phyloP scores from a whole-genome alignment of 805 yeast genomes.

The Candida methanosorbosa region DNA sequence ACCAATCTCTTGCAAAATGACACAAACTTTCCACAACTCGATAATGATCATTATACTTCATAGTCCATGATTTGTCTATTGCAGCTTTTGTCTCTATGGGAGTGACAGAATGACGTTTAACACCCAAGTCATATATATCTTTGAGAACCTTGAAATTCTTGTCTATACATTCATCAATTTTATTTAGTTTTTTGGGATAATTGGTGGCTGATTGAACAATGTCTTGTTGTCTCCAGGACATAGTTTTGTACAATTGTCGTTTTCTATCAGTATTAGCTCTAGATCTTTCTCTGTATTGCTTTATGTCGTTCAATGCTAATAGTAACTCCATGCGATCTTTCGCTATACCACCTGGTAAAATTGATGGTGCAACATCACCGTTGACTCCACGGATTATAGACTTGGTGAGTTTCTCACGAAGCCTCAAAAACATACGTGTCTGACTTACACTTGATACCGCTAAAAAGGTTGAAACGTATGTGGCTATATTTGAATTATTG shows the following conservation, averaged over 20 bases:
- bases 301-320: slow-evolving; percentile 37
- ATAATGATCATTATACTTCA: slow-evolving; percentile 20
- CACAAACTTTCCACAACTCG: slow-evolving; percentile 62
- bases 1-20: slow-evolving; percentile 79
- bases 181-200: slow-evolving; percentile 42
- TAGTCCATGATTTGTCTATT: slow-evolving; percentile 7
- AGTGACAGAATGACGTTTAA: slow-evolving; percentile 27
- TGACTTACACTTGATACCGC: slow-evolving; percentile 6
- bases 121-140: slow-evolving; percentile 32
- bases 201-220: slow-evolving; percentile 39
- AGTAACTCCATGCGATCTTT: slow-evolving; percentile 20
- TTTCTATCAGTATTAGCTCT: slow-evolving; percentile 37
- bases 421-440: slow-evolving; percentile 6
- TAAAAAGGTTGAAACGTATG: not conserved
- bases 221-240: slow-evolving; percentile 50
- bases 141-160: slow-evolving; percentile 40
- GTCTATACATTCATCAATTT: slow-evolving; percentile 37
- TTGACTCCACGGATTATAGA: not conserved
- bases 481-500: not conserved
- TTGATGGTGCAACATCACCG: not conserved
- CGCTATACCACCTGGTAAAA: slow-evolving; percentile 14
- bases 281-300: slow-evolving; percentile 31
- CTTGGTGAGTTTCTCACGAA: not conserved
- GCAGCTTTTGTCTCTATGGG: slow-evolving; percentile 34
- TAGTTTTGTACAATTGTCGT: slow-evolving; percentile 31